Conservation (phyloP, 2,329 filamentous ascomycete species). For the Beauveria varroae region DNA sequence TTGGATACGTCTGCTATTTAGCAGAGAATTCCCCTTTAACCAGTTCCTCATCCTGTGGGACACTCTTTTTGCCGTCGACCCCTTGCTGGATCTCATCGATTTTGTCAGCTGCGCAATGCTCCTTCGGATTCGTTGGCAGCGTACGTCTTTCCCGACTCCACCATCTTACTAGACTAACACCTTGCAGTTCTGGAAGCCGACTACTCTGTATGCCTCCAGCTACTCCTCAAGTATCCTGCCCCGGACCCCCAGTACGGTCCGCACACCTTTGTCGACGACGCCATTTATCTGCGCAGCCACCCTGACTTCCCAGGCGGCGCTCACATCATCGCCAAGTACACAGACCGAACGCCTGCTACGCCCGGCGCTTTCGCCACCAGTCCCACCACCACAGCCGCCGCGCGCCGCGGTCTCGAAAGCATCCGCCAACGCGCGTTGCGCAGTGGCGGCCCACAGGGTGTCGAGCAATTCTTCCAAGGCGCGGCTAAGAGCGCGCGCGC, state of each 20-base stretch:
- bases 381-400: slow-evolving; percentile 28
- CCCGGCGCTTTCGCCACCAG: slow-evolving; percentile 20
- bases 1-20: slow-evolving; percentile 90
- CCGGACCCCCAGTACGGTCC: slow-evolving; percentile 57
- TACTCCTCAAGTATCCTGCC: slow-evolving; percentile 76
- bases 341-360: slow-evolving; percentile 42
- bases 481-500: slow-evolving; percentile 71
- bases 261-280: slow-evolving; percentile 79
- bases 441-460: slow-evolving; percentile 36
- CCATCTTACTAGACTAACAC: slow-evolving; percentile 17
- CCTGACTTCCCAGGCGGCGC: slow-evolving; percentile 54
- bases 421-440: slow-evolving; percentile 34
- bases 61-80: slow-evolving; percentile 78
- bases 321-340: slow-evolving; percentile 64
- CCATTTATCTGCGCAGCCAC: slow-evolving; percentile 63
- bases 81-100: slow-evolving; percentile 73
- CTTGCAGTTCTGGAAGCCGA: slow-evolving; percentile 70
- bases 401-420: slow-evolving; percentile 19
- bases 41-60: slow-evolving; percentile 86
- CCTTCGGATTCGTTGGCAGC: slow-evolving; percentile 80
- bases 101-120: slow-evolving; percentile 93
- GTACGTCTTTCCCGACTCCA: slow-evolving; percentile 40
- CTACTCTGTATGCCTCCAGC: slow-evolving; percentile 75
- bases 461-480: slow-evolving; percentile 62
- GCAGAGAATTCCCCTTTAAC: slow-evolving; percentile 85